Evolutionary conservation across 2,329 filamentous ascomycete genomes (phyloP), one percentile per base, ranked within the genome.

Genomic region (Trichothecium sympodiale): DNA sequence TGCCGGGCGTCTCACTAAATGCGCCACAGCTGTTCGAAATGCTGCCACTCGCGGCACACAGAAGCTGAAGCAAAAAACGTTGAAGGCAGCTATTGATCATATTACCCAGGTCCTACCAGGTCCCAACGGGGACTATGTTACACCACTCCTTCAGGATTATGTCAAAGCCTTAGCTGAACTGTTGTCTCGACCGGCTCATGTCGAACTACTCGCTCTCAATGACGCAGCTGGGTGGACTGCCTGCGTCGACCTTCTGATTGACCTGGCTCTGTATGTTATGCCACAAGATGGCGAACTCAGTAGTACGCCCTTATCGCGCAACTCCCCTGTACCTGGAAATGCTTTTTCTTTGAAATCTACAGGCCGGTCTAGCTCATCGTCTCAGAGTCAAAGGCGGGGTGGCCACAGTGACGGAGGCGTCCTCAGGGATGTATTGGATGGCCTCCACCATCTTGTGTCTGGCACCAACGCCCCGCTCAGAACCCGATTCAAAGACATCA

Each of bases 1-100:
- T 25, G 62, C 62, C 9, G 56, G 65, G 3, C 73, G 81, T 17
- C 66, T 98, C 9, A 67, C 71, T 36, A 70, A 74, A 47, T 84
- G 78, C 48, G 82, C 82, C 20, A 73, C 75, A 32, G 79, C 80
- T 7, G 60, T 96, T 38, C 79, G 85, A 36, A 65, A 79, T 17
- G 74, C 81, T 17, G 70, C 93, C 33, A 77, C 81, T 43, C 71
- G 80, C 36, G 82, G 83, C 16, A 65, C 80, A 23, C 60, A 67
- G 15, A 79, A 72, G 41, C 58, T 96, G 43, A 82, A 78, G 49
- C 65, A 69, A 40, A 93, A 86, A 54, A 89, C 87, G 1, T 66
- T 89, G n/a, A 72, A 80, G 46, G 75, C 82, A 5, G 63, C 95
- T 13, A 66, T 94, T 43, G 78, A 86, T 43, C 87, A 94, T 57